Evolutionary conservation across 2,329 filamentous ascomycete species (phyloP).

Genomic region (Apiospora phragmitis): DNA sequence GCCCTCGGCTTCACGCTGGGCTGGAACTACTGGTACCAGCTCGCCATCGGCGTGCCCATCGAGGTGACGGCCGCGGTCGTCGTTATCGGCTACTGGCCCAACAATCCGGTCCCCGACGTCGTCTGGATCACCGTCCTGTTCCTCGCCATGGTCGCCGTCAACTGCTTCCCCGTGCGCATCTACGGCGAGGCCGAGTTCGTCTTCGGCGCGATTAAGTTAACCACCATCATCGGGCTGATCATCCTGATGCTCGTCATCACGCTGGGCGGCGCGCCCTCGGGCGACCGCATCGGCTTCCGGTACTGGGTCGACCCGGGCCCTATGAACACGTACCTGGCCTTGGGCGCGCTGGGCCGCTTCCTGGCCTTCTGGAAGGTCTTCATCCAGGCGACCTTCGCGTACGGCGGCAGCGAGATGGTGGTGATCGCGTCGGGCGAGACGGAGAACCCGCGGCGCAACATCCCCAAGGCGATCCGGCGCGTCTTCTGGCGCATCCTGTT

Average conservation of each 20-base stretch:
- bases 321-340: slow-evolving; percentile 42
- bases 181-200: slow-evolving; percentile 61
- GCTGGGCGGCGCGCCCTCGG: slow-evolving; percentile 39
- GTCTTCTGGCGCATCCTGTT: slow-evolving; percentile 81
- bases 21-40: slow-evolving; percentile 44
- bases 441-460: slow-evolving; percentile 74
- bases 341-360: slow-evolving; percentile 51
- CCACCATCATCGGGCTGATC: slow-evolving; percentile 62
- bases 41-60: slow-evolving; percentile 39
- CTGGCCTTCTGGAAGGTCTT: slow-evolving; percentile 69
- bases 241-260: slow-evolving; percentile 61
- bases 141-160: slow-evolving; percentile 54
- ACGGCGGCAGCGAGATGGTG: slow-evolving; percentile 74
- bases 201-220: slow-evolving; percentile 57
- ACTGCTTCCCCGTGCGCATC: slow-evolving; percentile 51
- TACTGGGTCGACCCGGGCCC: slow-evolving; percentile 46
- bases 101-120: slow-evolving; percentile 46
- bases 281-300: slow-evolving; percentile 45
- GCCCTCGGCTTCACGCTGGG: slow-evolving; percentile 79
- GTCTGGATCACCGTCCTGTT: slow-evolving; percentile 58
- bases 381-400: slow-evolving; percentile 77
- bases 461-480: slow-evolving; percentile 75
- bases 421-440: slow-evolving; percentile 79
- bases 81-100: slow-evolving; percentile 55
- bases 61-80: slow-evolving; percentile 45